These are phyloP conservation scores for Chrysanthemum seticuspe DNA, from an alignment of 129 eudicot genomes.

Conservation along the genomic window DNA sequence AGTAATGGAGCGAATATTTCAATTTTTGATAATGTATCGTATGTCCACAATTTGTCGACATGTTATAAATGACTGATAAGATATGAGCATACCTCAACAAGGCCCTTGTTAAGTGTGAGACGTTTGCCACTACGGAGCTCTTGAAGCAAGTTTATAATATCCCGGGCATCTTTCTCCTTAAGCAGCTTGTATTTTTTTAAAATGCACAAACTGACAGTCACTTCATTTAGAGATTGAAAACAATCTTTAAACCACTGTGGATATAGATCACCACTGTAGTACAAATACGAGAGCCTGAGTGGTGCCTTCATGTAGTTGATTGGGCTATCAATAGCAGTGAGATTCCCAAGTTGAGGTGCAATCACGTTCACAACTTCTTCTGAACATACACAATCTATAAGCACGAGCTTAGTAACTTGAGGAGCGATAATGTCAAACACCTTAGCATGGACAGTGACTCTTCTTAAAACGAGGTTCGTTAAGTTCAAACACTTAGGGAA, in stretches of 20 bases:
- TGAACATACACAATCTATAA: neutral
- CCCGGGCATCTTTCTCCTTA: neutral
- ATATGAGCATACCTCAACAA: slow-evolving; percentile 19
- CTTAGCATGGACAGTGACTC: neutral
- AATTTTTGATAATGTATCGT: no score
- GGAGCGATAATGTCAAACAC: slow-evolving; percentile 16
- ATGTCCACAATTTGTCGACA: neutral
- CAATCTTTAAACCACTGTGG: neutral
- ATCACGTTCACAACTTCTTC: neutral
- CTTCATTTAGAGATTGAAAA: slow-evolving; percentile 17
- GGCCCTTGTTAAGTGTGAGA: slow-evolving; percentile 16
- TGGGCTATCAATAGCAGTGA: neutral
- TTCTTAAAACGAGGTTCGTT: slow-evolving; percentile 9
- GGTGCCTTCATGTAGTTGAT: slow-evolving; percentile 5
- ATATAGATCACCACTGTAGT: neutral
- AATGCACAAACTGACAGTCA: neutral
- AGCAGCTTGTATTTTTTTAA: neutral
- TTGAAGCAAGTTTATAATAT: slow-evolving; percentile 16
- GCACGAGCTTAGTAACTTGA: slow-evolving; percentile 2
- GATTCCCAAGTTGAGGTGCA: slow-evolving; percentile 26
- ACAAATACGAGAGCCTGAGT: slow-evolving; percentile 8
- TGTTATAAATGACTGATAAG: neutral
- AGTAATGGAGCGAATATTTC: no score
- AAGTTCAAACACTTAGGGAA: slow-evolving; percentile 20
- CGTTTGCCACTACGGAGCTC: slow-evolving; percentile 12